Evolutionary conservation across 495 filamentous ascomycete genomes (phyloP).

Genomic region (Letharia columbiana): DNA sequence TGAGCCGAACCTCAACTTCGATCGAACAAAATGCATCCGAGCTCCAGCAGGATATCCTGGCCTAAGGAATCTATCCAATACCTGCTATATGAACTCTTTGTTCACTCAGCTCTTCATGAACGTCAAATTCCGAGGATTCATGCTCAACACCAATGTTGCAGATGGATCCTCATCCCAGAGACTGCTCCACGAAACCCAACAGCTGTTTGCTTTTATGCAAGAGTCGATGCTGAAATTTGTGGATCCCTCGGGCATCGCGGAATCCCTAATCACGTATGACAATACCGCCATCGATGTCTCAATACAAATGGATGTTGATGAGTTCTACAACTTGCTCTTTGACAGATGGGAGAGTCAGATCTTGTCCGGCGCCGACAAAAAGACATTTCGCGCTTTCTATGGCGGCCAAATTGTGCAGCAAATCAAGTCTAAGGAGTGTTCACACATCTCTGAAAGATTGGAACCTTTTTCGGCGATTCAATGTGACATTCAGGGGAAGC

Average conservation of each 20-base stretch:
- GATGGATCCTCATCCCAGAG: slow-evolving; percentile 51
- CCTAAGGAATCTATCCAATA: slow-evolving; percentile 83
- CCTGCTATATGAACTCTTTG: slow-evolving; percentile 94
- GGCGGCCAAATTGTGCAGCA: slow-evolving; percentile 90
- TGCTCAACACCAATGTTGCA: slow-evolving; percentile 53
- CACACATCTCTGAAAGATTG: slow-evolving; percentile 81
- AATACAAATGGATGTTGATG: slow-evolving; percentile 95
- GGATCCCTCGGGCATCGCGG: slow-evolving; percentile 64
- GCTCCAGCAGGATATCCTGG: slow-evolving; percentile 73
- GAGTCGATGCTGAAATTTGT: slow-evolving; percentile 62
- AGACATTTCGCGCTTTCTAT: slow-evolving; percentile 73
- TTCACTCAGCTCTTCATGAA: slow-evolving; percentile 98
- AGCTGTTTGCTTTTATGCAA: slow-evolving; percentile 80
- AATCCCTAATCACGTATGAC: slow-evolving; percentile 72
- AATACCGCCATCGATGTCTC: slow-evolving; percentile 76
- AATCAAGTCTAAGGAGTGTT: slow-evolving; percentile 87
- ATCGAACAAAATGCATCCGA: slow-evolving; percentile 60
- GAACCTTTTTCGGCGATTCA: slow-evolving; percentile 95
- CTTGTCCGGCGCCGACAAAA: slow-evolving; percentile 55
- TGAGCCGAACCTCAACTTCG: slow-evolving; percentile 49
- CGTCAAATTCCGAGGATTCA: slow-evolving; percentile 73
- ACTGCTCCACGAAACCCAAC: slow-evolving; percentile 68
- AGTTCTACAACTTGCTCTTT: slow-evolving; percentile 91
- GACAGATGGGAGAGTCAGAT: slow-evolving; percentile 87
- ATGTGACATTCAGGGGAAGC: slow-evolving; percentile 94